A percentile compares a stretch with the other conserved stretches of the same genome.
Conservation (phyloP, 1,284 basidiomycete species). For the Microbotryum lychnidis-dioicae region DNA sequence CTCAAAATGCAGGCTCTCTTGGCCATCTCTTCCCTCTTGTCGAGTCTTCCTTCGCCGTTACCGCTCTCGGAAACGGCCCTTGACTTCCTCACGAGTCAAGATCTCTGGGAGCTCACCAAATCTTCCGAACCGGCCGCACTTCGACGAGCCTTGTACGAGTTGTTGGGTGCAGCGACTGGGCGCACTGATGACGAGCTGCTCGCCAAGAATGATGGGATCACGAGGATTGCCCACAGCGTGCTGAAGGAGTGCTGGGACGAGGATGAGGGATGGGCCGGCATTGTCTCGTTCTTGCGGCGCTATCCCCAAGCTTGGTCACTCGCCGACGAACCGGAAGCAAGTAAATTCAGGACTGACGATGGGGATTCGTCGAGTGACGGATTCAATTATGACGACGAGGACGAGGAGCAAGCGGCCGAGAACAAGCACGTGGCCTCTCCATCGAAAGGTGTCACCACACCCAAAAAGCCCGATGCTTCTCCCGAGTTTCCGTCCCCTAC, state of each 20-base stretch:
- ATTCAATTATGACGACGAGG: background rate
- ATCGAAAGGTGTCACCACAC: too few relatives aligned
- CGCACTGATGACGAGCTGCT: conserved; percentile 17
- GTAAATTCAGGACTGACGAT: background rate
- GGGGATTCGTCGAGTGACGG: background rate
- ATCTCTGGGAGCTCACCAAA: conserved; percentile 19
- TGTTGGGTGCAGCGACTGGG: conserved; percentile 16
- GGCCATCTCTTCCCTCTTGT: conserved; percentile 17
- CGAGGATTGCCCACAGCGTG: conserved; percentile 9
- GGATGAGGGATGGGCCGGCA: conserved; percentile 27
- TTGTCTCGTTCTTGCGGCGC: conserved; percentile 20
- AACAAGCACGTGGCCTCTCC: background rate
- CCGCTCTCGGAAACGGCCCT: conserved; percentile 12
- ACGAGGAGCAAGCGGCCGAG: conserved; percentile 2
- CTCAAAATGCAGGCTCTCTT: conserved; percentile 22
- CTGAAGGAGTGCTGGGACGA: conserved; percentile 27
- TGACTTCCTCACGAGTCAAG: conserved; percentile 9
- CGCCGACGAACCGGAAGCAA: conserved; percentile 3
- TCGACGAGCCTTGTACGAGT: conserved; percentile 21
- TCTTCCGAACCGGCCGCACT: conserved; percentile 1
- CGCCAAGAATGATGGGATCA: background rate
- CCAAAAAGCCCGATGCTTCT: too few relatives aligned
- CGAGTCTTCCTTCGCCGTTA: conserved; percentile 15
- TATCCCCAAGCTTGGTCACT: conserved; percentile 37
- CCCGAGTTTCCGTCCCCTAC: conserved; percentile 12